Evolutionary conservation across 371 early-diverging fungal species (phyloP), one percentile per base, ranked within the genome.

Genomic region (Apophysomyces variabilis): DNA sequence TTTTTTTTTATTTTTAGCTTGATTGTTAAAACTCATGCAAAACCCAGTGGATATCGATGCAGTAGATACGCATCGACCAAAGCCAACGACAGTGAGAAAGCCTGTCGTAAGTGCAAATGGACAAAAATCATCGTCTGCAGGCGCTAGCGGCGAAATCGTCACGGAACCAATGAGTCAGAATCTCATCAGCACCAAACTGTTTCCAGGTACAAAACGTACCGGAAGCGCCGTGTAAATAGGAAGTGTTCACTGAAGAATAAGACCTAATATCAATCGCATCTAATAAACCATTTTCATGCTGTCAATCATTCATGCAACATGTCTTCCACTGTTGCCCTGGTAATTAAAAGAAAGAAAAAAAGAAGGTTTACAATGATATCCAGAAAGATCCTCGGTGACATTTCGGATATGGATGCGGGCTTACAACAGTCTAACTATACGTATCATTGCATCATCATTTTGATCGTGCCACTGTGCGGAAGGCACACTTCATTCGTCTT

Each of bases 61-160:
- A 1, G 95, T 95, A 5, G 94, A 94, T 74, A 95, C 95, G 0
- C 92, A 93, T 69, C 88, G 93, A 44, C 87, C 88, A 18, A 88
- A 88, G 58, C 81, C 87, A 7, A 38, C 70, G 8, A 36, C 16
- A 39, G 16, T 13, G 74, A 66, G 11, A 38, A 57, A 21, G 44
- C 71, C 8, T 54, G 38, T 38, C 50, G 56, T 16, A 26, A 18
- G 21, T 45, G 2, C 59, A 61, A 58, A 56, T 39, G 58, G 44
- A 38, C 57, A 38, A 6, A 16, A 66, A 36, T 58, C 68, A 12
- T 44, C 76, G 16, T 72, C 79, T 26, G 72, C 67, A 1, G 83
- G 83, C 16, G 81, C 84, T 9, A 79, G 79, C 64, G 84, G 84
- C 50, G 84, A 83, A 61, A 83, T 83, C 39, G 79, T 83, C 12